These are phyloP conservation scores for Exophiala sp. DNA, from an alignment of 2,329 filamentous ascomycete species.

Conservation along the genomic window DNA sequence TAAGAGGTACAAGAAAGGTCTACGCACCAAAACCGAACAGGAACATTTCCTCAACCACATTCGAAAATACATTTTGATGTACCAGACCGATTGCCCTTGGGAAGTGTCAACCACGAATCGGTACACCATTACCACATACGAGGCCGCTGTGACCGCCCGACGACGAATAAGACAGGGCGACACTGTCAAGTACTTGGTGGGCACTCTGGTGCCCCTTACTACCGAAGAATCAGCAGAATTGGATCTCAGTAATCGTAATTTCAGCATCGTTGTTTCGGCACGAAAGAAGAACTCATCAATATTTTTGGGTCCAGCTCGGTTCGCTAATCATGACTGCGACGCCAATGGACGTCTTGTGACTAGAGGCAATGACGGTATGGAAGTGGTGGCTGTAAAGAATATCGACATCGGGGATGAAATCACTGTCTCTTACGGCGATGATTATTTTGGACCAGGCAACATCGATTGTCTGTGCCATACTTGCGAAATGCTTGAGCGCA, in stretches of 20 bases:
- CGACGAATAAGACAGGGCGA: conserved; percentile 76
- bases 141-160: conserved; percentile 82
- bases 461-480: conserved; percentile 90
- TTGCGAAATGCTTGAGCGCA: conserved; percentile 70
- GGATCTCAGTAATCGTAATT: conserved; percentile 80
- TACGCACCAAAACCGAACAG: conserved; percentile 74
- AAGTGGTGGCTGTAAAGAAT: conserved; percentile 77
- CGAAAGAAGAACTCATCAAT: conserved; percentile 85
- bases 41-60: conserved; percentile 83
- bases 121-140: conserved; percentile 86
- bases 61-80: conserved; percentile 87
- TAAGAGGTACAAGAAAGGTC: conserved; percentile 62
- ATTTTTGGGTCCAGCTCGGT: conserved; percentile 91
- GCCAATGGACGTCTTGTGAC: conserved; percentile 88
- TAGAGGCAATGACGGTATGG: conserved; percentile 79
- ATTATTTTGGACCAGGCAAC: conserved; percentile 93
- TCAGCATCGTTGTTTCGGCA: conserved; percentile 93
- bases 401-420: conserved; percentile 91
- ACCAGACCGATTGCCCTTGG: conserved; percentile 88
- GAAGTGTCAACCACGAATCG: conserved; percentile 92
- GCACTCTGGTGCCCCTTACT: conserved; percentile 89
- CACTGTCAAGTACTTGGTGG: conserved; percentile 83
- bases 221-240: conserved; percentile 84
- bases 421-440: conserved; percentile 91
- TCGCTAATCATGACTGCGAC: conserved; percentile 95